Base-by-base conservation (phyloP, 805 yeast genomes). In the Maudiozyma turicensis region DNA sequence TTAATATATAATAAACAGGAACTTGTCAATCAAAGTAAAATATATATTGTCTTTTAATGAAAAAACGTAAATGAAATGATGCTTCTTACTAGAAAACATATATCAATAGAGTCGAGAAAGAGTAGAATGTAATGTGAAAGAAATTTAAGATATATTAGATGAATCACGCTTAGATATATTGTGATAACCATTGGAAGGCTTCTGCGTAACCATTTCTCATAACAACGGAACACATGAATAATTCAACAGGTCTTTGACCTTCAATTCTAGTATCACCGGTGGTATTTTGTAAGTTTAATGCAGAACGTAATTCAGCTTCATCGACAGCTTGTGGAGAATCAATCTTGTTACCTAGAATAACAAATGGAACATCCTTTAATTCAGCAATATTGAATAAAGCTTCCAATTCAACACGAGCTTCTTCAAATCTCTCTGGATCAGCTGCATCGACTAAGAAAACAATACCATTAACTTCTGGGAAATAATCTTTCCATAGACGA, bases 191-290 rank as follows among this genome's bases (percentile, higher is more conserved):
- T 78, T 88, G 86, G 80, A 93, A 89, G 54, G 95, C 99, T 61
- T 93, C 98, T 52, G 95, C 95, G 70, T 93, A 93, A 61, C 99
- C 99, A 70, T 87, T 90, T 78, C 98, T 87, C 96, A 90, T 86
- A 49, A 90, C 96, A 56, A 93, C 95, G 30, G 96, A 88, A 71
- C 96, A 91, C 98, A 93, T 93, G 71, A 81, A 93, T 43, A 93
- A 81, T 73, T 93, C 99, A 50, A 91, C 81, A 46, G 99, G 98
- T 74, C 99, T 84, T 55, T 78, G 78, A 52, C 75, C 80, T 52
- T 81, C 84, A 40, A 79, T 80, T 52, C 79, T 67, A 44, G 81
- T 80, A 71, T 86, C 86, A 58, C 98, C 98, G 41, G 97, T 93
- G 56, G 96, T 89, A 59, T 80, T 81, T 71, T 79, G 82, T 64